Base-by-base conservation (phyloP, 805 yeast species). In the Clavispora asparagi region DNA sequence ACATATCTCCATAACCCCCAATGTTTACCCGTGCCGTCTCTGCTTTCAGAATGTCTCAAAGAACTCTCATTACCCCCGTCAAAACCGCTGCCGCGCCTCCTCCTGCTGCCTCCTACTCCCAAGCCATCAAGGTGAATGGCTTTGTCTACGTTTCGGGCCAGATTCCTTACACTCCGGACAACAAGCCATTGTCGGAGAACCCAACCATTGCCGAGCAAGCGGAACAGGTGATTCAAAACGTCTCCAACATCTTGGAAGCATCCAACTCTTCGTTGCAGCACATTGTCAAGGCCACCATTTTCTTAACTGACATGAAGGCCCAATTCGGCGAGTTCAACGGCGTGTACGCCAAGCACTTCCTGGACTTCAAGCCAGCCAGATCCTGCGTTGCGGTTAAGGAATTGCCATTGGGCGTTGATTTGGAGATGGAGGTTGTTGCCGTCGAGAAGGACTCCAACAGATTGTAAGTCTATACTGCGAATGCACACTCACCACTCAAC, bases 71-170 rank as follows among this genome's bases (percentile, higher is more conserved):
- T 40, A 51, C 56, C 25, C 58, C 58, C 27, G 56, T 88, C 48
- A 74, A 77, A 58, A 81, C 96, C 43, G 73, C 81, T 52, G 74
- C 73, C 55, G 96, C 98, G 32, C 98, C 99, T 56, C 90, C 95
- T 48, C 96, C 98, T 50, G 97, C 96, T 36, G 98, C 97, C 33
- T 82, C 96, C 12, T 92, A 92, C 69, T 88, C 96, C 27, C 99
- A 94, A 70, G 99, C 98, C 41, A 80, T 91, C 67, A 90, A 87
- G 72, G 95, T 83, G 58, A 88, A 87, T 67, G 75, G 96, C 50
- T 82, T 89, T 65, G 70, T 94, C 64, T 94, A 85, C 66, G 89
- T 94, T 48, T 87, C 96, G 44, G 99, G 99, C 46, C 99, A 94
- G 73, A 84, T 94, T 51, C 97, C 98, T 45, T 80, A 81, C 75